Evolutionary conservation across 345 rosid species (phyloP), one percentile per base, ranked within the genome.

Genomic region (Hibiscus tridactylites): DNA sequence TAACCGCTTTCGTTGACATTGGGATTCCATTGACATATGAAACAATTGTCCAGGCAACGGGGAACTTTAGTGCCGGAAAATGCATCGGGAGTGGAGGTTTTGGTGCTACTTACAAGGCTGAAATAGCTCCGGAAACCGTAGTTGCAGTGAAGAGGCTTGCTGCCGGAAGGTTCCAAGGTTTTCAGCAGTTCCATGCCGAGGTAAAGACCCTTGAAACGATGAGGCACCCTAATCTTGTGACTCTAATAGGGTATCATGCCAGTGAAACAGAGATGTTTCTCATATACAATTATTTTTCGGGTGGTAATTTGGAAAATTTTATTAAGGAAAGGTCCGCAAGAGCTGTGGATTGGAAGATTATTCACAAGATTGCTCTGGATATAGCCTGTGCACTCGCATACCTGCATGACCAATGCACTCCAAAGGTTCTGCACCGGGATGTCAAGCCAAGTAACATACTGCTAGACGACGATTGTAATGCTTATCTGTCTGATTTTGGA

Each of bases 31-130:
- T 88, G 61, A 83, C 87, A 2, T 88, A 80, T 47, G 88, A 88
- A 74, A 80, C 49, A 69, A 77, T 88, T n/a, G 90, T 83, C n/a
- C 72, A 79, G 67, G 92, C 90, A 21, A 88, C 92, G 1, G 86
- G 86, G 19, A 77, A 75, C 66, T 88, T 88, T 73, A 84, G 80
- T 35, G 83, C 82, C 17, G 78, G 83, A 9, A 77, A 84, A 60
- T 83, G 87, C 73, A 88, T 88, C 2, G 92, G 92, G 19, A 82
- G 72, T 61, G 92, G 90, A 4, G 92, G 92, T 21, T 88, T 88
- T 9, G 92, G 92, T 31, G 81, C 92, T 0, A 88, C 90, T 0
- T 88, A 84, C 73, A 88, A 82, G 77, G 90, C 90, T 0, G 84
- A 86, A n/a, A 78, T 88, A 12, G 68, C 86, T 24, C 84, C 85